Evolutionary conservation across 2,329 filamentous ascomycete genomes (phyloP).

Genomic region (Aureobasidium sp.): DNA sequence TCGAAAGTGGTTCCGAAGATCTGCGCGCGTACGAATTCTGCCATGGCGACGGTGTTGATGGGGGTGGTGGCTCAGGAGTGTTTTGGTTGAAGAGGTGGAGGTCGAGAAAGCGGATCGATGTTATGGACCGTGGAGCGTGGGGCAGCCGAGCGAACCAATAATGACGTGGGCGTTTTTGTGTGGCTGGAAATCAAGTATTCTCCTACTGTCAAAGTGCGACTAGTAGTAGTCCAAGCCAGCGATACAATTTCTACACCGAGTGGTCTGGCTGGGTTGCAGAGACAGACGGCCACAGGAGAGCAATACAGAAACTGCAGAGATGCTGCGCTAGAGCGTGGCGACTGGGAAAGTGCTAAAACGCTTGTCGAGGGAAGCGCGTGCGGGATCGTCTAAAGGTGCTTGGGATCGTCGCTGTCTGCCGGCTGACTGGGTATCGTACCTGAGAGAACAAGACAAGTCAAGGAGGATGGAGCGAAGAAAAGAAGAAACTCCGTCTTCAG

Average conservation of each 20-base stretch:
- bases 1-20: slow-evolving; percentile 99
- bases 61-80: slow-evolving; percentile 11
- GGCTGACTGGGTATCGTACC: neutral
- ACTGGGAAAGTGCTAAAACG: neutral
- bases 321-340: neutral
- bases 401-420: neutral
- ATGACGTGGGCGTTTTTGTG: slow-evolving; percentile 4
- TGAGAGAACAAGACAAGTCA: neutral
- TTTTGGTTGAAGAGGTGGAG: neutral
- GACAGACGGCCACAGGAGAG: neutral
- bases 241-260: neutral
- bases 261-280: neutral
- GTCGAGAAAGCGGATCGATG: neutral
- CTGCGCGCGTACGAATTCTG: slow-evolving; percentile 97
- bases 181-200: neutral
- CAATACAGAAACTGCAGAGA: neutral
- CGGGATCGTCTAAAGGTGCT: neutral
- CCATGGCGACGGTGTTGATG: slow-evolving; percentile 58
- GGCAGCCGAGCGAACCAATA: slow-evolving; percentile 2
- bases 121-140: neutral
- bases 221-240: neutral
- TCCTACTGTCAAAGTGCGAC: neutral
- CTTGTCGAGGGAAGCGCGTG: neutral
- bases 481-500: neutral
- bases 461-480: neutral